Base-by-base conservation (phyloP, 1,139 yeast species). In the Scheffersomyces lignicola region DNA sequence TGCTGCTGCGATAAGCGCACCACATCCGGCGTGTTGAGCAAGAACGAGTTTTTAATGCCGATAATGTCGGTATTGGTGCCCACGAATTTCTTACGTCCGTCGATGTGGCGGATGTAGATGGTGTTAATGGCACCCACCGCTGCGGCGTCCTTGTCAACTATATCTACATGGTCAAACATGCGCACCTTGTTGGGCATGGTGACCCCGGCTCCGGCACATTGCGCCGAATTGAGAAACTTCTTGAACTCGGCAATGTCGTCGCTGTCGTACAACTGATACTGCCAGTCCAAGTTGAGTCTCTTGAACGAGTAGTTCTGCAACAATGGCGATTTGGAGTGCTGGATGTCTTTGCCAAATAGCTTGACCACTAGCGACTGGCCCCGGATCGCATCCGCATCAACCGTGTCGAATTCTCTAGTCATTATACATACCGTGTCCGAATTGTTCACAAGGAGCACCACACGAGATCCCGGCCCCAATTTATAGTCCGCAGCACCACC, bases 41-140 rank as follows among this genome's bases (percentile, higher is more conserved):
- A 20, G 30, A 58, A 55, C 4, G 64, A 40, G 37, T 57, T 54
- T 7, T 51, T 43, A 24, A 58, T 54, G 3, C 65, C 64, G 14
- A 56, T 38, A 4, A 60, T 58, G 36, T 58, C 64, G 4, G 63
- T 58, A 36, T 58, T 58, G 5, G 62, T 57, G 9, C 63, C 63
- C 21, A 58, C 44, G 21, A 43, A 42, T 11, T 42, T 27, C 3
- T 38, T 40, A 6, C 29, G 34, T n/a, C 47, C 47, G 7, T 29
- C 36, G 7, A 17, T 32, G 3, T 37, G 32, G 24, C 61, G 39
- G 3, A 52, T 52, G 32, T 58, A 58, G 10, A 58, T 52, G 10
- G 63, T 58, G 37, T 58, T 58, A 27, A 58, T 58, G 6, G 63
- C 58, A 4, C 64, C 62, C 4, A 58, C 59, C 1, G 51, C 54